phyloP scores from a whole-genome alignment of 1,139 yeast genomes.

The Candida frijolesensis region DNA sequence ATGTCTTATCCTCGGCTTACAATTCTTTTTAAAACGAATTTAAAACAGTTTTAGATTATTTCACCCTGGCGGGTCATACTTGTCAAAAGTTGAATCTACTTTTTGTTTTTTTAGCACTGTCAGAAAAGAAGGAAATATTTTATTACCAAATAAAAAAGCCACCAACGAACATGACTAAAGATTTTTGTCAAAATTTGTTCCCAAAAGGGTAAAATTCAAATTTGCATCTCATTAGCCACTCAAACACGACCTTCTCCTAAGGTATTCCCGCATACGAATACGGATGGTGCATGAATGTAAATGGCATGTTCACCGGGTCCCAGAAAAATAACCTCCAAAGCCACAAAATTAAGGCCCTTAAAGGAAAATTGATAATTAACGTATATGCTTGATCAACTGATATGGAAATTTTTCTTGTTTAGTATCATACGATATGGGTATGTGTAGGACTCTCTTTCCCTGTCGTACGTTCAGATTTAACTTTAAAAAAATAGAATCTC shows the following conservation, averaged over 20 bases:
- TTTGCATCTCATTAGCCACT: background rate
- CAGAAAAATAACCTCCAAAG: background rate
- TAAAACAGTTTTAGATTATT: no score
- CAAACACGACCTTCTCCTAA: background rate
- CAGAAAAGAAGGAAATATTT: no score
- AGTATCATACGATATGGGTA: no score
- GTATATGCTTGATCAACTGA: no score
- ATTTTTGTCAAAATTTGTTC: background rate
- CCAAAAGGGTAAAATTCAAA: conserved; percentile 2
- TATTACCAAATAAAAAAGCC: no score
- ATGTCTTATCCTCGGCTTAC: background rate
- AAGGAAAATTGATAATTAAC: background rate
- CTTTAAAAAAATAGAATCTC: no score
- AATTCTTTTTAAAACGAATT: background rate
- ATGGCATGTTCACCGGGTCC: no score
- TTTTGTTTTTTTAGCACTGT: no score
- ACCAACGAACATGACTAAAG: background rate
- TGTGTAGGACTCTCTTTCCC: no score
- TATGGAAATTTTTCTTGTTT: no score
- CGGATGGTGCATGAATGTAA: background rate
- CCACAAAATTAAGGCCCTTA: background rate
- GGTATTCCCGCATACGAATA: background rate
- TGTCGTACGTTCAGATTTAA: no score
- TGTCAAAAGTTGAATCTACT: background rate
- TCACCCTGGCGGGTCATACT: background rate